phyloP scores from a whole-genome alignment of 345 rosid genomes.

The Citrus glauca region DNA sequence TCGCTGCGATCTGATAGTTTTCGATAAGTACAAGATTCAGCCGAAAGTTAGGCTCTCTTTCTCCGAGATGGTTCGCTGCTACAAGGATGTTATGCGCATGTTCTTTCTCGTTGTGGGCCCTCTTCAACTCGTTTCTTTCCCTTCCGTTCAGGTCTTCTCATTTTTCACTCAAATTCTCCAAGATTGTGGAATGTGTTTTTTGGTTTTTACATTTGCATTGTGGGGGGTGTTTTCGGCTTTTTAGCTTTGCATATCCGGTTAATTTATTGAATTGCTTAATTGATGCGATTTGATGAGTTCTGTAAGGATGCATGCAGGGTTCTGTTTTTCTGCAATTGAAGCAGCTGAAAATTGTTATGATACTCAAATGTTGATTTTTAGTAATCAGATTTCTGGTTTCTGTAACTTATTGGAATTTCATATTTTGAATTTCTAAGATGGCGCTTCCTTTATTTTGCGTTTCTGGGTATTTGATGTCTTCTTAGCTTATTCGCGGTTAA shows the following conservation, averaged over 20 bases:
- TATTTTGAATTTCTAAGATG: background rate
- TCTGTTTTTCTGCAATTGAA: background rate
- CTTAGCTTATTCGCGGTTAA: background rate
- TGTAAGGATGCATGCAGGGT: background rate
- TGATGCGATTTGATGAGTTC: background rate
- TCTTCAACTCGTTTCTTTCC: conserved; percentile 75
- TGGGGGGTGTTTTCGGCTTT: background rate
- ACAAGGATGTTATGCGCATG: conserved; percentile 72
- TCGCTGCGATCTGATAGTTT: conserved; percentile 41
- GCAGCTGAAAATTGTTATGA: background rate
- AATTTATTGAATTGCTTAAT: background rate
- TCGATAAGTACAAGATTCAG: conserved; percentile 78
- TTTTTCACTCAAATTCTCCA: background rate
- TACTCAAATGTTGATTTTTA: background rate
- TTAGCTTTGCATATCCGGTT: background rate
- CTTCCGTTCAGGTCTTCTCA: conserved; percentile 62
- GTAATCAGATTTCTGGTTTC: background rate
- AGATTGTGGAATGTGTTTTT: background rate
- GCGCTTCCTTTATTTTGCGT: background rate
- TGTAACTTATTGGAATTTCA: background rate
- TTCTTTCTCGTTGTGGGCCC: conserved; percentile 81
- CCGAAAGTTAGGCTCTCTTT: conserved; percentile 64
- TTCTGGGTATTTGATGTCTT: background rate
- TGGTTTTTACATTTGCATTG: background rate
- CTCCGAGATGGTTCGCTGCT: conserved; percentile 64